Conservation (phyloP, 495 filamentous ascomycete species). For the Daldinia childiae region DNA sequence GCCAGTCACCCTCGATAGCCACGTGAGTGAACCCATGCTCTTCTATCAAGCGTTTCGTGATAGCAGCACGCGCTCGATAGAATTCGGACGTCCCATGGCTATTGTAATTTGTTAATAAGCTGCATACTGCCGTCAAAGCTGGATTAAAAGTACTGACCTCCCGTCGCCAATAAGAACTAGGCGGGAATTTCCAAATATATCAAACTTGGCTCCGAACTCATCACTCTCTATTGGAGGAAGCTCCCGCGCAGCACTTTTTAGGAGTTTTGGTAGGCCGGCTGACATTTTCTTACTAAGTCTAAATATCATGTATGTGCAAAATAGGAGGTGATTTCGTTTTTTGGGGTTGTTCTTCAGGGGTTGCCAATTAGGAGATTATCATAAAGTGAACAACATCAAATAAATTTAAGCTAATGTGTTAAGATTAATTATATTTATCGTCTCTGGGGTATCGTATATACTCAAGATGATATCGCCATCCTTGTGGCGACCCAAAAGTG, state of each 20-base stretch:
- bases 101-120: not conserved
- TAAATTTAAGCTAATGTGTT: no score
- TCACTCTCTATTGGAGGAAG: slow-evolving; percentile 22
- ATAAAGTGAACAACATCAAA: not conserved
- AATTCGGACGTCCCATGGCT: slow-evolving; percentile 36
- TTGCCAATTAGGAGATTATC: not conserved
- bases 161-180: slow-evolving; percentile 27
- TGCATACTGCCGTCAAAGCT: no score
- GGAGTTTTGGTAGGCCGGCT: slow-evolving; percentile 6
- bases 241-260: slow-evolving; percentile 20
- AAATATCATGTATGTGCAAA: slow-evolving; percentile 3
- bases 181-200: slow-evolving; percentile 27
- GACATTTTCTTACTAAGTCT: slow-evolving; percentile 18
- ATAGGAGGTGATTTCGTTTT: not conserved
- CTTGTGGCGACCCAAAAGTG: slow-evolving; percentile 1
- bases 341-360: not conserved
- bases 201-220: slow-evolving; percentile 28
- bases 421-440: not conserved
- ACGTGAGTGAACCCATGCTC: slow-evolving; percentile 61
- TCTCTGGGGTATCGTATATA: not conserved
- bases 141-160: slow-evolving; percentile 11
- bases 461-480: not conserved
- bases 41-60: slow-evolving; percentile 59
- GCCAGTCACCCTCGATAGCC: slow-evolving; percentile 65
- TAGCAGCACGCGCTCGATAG: slow-evolving; percentile 28